A percentile compares a stretch with the other conserved stretches of the same genome.
Evolutionary conservation across 768 basidiomycete genomes (phyloP).

Genomic region (Mycena floridula): DNA sequence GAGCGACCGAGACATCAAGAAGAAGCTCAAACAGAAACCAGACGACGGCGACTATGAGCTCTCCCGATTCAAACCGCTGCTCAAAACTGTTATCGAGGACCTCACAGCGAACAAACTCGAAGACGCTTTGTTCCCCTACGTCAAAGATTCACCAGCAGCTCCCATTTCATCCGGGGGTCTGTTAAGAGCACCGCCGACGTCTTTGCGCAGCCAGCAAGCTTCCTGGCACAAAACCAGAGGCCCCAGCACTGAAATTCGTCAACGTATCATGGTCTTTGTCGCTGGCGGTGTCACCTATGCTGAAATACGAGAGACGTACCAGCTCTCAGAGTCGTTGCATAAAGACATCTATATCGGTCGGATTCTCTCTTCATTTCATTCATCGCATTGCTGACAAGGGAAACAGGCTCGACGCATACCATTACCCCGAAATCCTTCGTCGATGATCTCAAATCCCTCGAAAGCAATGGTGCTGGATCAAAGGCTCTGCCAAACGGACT

Average conservation of each 20-base stretch:
- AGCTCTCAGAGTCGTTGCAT: conserved; percentile 63
- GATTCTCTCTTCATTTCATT: neutral
- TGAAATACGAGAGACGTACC: conserved; percentile 86
- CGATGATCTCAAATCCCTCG: conserved; percentile 82
- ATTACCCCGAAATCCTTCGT: conserved; percentile 80
- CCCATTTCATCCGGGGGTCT: conserved; percentile 39
- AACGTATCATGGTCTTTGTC: conserved; percentile 83
- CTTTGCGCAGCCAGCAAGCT: conserved; percentile 84
- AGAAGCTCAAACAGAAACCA: conserved; percentile 73
- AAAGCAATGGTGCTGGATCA: conserved; percentile 82
- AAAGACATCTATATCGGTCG: conserved; percentile 94
- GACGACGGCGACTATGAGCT: conserved; percentile 96
- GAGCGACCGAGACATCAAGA: conserved; percentile 72
- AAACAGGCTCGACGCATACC: conserved; percentile 82
- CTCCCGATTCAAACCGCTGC: conserved; percentile 83
- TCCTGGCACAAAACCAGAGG: conserved; percentile 78
- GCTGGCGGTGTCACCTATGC: conserved; percentile 96
- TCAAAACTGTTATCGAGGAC: conserved; percentile 86
- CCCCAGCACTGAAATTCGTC: conserved; percentile 46
- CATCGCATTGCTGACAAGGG: conserved; percentile 1
- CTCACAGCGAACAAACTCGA: conserved; percentile 78
- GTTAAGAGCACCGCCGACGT: conserved; percentile 51
- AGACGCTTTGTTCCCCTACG: conserved; percentile 78
- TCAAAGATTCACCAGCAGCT: conserved; percentile 67
- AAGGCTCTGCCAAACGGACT: conserved; percentile 66